Evolutionary conservation across 2,329 filamentous ascomycete genomes (phyloP).

Genomic region (Chaetomium globosum): DNA sequence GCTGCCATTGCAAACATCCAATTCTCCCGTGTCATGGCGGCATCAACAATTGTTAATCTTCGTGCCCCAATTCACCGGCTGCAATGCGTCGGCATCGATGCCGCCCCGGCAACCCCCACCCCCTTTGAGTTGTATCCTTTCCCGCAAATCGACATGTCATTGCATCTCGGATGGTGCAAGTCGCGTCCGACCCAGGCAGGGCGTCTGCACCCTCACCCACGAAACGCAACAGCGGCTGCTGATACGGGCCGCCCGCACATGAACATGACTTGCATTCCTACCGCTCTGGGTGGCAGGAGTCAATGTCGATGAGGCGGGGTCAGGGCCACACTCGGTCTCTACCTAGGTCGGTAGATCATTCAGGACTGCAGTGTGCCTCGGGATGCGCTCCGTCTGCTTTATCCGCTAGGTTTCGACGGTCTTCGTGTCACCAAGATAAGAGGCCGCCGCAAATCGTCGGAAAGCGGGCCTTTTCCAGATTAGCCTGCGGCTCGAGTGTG

Average conservation of each 20-base stretch:
- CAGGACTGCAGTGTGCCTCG: not conserved
- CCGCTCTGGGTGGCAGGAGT: not conserved
- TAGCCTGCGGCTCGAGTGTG: not conserved
- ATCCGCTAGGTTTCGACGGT: not conserved
- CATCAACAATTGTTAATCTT: not conserved
- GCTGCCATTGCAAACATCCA: not conserved
- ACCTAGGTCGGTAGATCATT: not conserved
- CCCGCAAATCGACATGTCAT: not conserved
- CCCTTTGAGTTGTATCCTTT: not conserved
- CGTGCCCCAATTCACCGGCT: not conserved
- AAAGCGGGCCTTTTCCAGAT: too few relatives aligned
- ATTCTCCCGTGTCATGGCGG: not conserved
- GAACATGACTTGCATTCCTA: not conserved
- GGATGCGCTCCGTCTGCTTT: not conserved
- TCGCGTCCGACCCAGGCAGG: constrained; percentile 1
- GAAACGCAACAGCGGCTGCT: not conserved
- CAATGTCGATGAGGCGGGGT: not conserved
- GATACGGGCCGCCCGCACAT: not conserved
- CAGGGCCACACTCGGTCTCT: not conserved
- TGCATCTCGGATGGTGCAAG: constrained; percentile 15
- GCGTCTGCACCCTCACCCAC: not conserved
- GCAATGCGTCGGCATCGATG: not conserved
- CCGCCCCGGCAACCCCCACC: constrained; percentile 12
- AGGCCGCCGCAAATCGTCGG: not conserved
- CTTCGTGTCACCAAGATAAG: not conserved